phyloP scores from a whole-genome alignment of 495 filamentous ascomycete species.

The Talaromyces borbonicus region DNA sequence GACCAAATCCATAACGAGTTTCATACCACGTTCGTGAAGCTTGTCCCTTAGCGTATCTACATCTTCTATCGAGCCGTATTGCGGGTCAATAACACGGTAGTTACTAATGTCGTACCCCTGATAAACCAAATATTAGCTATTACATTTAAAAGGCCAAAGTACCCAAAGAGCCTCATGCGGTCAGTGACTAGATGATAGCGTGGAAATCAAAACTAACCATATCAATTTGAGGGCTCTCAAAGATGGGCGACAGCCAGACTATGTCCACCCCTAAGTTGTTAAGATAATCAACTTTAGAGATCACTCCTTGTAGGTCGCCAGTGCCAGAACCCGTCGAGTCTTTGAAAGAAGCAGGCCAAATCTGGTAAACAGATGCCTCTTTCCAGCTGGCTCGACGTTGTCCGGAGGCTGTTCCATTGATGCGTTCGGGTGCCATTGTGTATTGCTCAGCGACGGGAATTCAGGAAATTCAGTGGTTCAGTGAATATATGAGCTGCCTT shows the following conservation, averaged over 20 bases:
- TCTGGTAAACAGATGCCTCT: slow-evolving; percentile 54
- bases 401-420: no score
- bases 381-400: slow-evolving; percentile 46
- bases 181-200: no score
- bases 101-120: slow-evolving; percentile 60
- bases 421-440: no score
- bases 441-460: no score
- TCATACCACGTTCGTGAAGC: slow-evolving; percentile 51
- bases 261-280: slow-evolving; percentile 52
- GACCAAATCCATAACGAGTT: slow-evolving; percentile 62
- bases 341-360: slow-evolving; percentile 57
- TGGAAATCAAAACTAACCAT: no score
- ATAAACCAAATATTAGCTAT: no score
- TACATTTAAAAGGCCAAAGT: no score
- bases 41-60: slow-evolving; percentile 53
- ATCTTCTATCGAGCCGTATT: slow-evolving; percentile 54
- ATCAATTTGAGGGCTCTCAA: slow-evolving; percentile 53
- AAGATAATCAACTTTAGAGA: slow-evolving; percentile 56
- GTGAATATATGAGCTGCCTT: no score
- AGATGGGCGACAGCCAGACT: slow-evolving; percentile 61
- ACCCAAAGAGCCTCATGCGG: no score
- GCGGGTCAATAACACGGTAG: slow-evolving; percentile 51
- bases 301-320: slow-evolving; percentile 59
- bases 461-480: no score
- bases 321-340: slow-evolving; percentile 60